A percentile compares a stretch with the other conserved stretches of the same genome.
Evolutionary conservation across 164 flowering plant species (phyloP).

Genomic region (Chimonanthus praecox): DNA sequence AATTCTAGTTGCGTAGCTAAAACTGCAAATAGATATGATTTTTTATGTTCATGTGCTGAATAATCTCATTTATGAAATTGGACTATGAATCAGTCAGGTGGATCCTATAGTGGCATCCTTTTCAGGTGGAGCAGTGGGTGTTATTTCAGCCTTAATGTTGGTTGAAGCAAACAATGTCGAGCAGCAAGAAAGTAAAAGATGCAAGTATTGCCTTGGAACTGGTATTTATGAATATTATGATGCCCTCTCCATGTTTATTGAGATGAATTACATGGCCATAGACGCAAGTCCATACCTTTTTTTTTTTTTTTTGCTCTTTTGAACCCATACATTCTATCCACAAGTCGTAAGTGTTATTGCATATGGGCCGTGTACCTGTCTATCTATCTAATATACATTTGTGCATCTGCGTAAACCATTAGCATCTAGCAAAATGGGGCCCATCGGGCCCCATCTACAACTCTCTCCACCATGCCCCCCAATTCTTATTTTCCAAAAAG

Average conservation of each 20-base stretch:
- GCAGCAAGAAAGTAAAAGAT: conserved; percentile 86
- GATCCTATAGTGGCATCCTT: conserved; percentile 97
- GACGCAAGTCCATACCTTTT: too few relatives aligned
- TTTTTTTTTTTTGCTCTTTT: not conserved
- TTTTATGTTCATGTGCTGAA: not conserved
- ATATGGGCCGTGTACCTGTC: too few relatives aligned
- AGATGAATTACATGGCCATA: too few relatives aligned
- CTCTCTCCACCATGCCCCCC: too few relatives aligned
- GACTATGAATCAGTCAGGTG: conserved; percentile 61
- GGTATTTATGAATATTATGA: conserved; percentile 30
- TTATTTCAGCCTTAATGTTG: conserved; percentile 83
- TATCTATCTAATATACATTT: too few relatives aligned
- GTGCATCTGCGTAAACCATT: too few relatives aligned
- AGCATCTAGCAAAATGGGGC: too few relatives aligned
- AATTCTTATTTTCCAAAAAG: too few relatives aligned
- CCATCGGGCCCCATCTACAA: too few relatives aligned
- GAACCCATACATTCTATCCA: not conserved
- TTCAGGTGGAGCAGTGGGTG: conserved; percentile 95
- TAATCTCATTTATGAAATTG: not conserved
- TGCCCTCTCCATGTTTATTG: not conserved
- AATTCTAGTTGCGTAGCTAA: too few relatives aligned
- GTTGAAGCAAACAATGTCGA: conserved; percentile 82
- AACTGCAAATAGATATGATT: not conserved
- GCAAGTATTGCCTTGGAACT: conserved; percentile 86
- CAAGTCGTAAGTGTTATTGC: too few relatives aligned